These are phyloP conservation scores for Pythium chondricola DNA, from an alignment of 352 stramenopile genomes.

Conservation along the genomic window DNA sequence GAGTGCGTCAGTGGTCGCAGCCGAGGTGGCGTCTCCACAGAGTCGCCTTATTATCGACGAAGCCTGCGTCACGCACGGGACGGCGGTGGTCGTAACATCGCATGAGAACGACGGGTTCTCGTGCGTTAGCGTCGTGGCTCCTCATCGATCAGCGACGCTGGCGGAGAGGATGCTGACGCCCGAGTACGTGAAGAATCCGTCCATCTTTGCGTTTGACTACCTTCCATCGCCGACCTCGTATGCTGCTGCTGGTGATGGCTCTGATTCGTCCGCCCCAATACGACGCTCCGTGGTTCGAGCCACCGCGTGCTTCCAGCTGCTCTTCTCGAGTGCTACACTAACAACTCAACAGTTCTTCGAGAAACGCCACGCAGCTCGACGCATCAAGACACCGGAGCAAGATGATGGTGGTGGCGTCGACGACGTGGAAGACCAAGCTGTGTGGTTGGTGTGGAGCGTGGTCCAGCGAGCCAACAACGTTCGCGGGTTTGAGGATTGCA, in stretches of 20 bases:
- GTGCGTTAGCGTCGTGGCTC: background rate
- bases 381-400: background rate
- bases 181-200: background rate
- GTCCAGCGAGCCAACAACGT: slow-evolving; percentile 6
- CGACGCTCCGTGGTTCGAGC: too few relatives aligned
- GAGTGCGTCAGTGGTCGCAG: background rate
- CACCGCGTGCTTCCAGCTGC: slow-evolving; percentile 5
- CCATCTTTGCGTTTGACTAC: slow-evolving; percentile 13
- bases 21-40: background rate
- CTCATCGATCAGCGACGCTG: slow-evolving; percentile 9
- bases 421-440: too few relatives aligned
- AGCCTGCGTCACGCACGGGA: slow-evolving; percentile 2
- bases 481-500: slow-evolving; percentile 11
- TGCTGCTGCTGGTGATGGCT: background rate
- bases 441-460: slow-evolving; percentile 19
- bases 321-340: slow-evolving; percentile 8
- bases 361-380: background rate
- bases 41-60: slow-evolving; percentile 5
- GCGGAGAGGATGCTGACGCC: slow-evolving; percentile 4
- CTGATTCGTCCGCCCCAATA: background rate
- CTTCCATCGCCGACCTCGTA: background rate
- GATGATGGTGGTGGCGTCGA: too few relatives aligned
- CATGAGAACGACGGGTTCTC: slow-evolving; percentile 1
- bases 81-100: slow-evolving; percentile 3
- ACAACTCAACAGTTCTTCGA: background rate